Conservation (phyloP, 169 alveolate species). For the Plasmodium chabaudi region DNA sequence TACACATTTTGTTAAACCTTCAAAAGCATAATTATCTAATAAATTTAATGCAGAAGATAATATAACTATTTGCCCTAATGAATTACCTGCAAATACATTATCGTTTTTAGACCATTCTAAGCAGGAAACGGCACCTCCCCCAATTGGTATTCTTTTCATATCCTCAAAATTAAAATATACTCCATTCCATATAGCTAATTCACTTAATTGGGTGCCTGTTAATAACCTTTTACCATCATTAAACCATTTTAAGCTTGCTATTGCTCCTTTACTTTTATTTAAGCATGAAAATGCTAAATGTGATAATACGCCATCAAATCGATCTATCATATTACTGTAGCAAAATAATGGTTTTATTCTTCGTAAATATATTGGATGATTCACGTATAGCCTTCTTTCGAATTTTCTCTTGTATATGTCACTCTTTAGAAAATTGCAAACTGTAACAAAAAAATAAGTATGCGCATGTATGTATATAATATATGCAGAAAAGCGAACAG, state of each 20-base stretch:
- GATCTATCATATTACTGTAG: conserved; percentile 72
- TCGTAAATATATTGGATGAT: conserved; percentile 56
- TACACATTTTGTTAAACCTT: conserved; percentile 84
- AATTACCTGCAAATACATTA: conserved; percentile 86
- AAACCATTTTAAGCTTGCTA: conserved; percentile 83
- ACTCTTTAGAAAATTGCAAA: conserved; percentile 55
- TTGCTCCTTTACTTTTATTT: conserved; percentile 71
- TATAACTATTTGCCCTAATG: conserved; percentile 86
- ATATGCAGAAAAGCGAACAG: no score
- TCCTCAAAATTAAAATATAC: conserved; percentile 89
- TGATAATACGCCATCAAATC: conserved; percentile 60
- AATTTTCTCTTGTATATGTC: conserved; percentile 65
- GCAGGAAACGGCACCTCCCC: conserved; percentile 88
- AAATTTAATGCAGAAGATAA: conserved; percentile 87
- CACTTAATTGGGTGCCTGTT: conserved; percentile 92
- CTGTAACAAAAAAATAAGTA: conserved; percentile 5
- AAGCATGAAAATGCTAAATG: conserved; percentile 58
- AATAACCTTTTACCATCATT: conserved; percentile 89
- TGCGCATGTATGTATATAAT: neutral
- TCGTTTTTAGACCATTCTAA: conserved; percentile 87
- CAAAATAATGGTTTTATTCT: conserved; percentile 57
- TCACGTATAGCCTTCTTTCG: conserved; percentile 43
- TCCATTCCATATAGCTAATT: conserved; percentile 91
- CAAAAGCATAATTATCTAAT: conserved; percentile 83
- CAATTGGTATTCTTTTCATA: conserved; percentile 89